Conservation (phyloP, 2,329 filamentous ascomycete species). For the Penicillium sp. region DNA sequence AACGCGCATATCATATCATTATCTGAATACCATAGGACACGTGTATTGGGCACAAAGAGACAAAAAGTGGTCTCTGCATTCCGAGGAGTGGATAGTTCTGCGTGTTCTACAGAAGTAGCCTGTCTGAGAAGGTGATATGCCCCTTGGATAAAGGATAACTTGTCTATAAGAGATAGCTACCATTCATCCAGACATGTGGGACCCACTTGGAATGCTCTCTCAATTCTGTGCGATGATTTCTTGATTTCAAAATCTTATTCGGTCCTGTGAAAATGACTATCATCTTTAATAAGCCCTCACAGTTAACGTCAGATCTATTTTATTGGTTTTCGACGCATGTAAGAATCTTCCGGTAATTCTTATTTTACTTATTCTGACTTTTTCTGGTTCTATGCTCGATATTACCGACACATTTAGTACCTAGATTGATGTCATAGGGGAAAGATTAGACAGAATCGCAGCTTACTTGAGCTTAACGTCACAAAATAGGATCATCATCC, state of each 20-base stretch:
- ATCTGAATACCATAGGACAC: neutral
- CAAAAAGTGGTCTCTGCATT: neutral
- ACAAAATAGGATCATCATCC: neutral
- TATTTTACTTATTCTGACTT: too few species aligned
- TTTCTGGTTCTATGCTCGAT: too few species aligned
- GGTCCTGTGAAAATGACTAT: neutral
- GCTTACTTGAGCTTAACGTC: too few species aligned
- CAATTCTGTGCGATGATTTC: neutral
- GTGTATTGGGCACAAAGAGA: neutral
- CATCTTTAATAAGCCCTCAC: neutral
- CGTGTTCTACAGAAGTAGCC: neutral
- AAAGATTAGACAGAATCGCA: too few species aligned
- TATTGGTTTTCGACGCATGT: too few species aligned
- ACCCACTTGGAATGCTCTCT: neutral
- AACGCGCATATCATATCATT: neutral
- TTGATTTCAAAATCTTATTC: neutral
- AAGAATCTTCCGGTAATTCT: too few species aligned
- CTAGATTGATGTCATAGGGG: neutral
- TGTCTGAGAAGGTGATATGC: neutral
- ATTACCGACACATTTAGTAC: too few species aligned
- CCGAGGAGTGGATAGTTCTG: neutral
- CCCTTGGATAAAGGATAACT: neutral
- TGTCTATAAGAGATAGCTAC: neutral
- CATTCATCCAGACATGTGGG: neutral
- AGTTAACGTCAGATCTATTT: too few species aligned